Base-by-base conservation (phyloP, 2,329 filamentous ascomycete species). In the Ceratocystis harringtonii region DNA sequence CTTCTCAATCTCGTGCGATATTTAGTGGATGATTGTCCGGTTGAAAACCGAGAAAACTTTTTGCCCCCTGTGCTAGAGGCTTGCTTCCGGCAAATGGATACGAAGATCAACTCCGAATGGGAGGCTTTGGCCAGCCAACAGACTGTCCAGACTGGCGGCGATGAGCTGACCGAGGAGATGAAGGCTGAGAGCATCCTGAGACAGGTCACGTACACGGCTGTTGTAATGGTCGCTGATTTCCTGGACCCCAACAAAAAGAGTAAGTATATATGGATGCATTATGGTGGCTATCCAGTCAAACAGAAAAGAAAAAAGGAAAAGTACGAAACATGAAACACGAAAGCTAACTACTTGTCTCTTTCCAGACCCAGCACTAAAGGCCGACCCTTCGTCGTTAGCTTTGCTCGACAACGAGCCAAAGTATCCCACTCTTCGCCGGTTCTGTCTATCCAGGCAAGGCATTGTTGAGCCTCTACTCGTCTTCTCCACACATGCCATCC, bases 121-220 rank as follows among this genome's bases (percentile, higher is more conserved):
- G 84, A 87, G 68, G 84, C 84, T 69, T 84, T 96, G 66, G 83
- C 86, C 72, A 77, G 81, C 68, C 78, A 84, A 68, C 81, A 88
- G 70, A 78, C 77, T 22, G 77, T 84, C 12, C 81, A 82, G 52
- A 81, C 86, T 1, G 86, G 86, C 2, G 86, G 86, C 22, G 90
- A 92, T 65, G 89, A 89, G 67, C 77, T 99, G 64, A 89, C 89
- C 1, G 91, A 96, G 70, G 94, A 99, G 76, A 99, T 99, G 94
- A 96, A 96, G 75, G 87, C 90, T 5, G 94, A 99, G 74, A 97
- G 92, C 72, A 95, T 99, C 36, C 78, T 99, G 58, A 85, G 94
- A 22, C 91, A 96, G 73, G 81, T 97, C 62, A 96, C 92, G 0
- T 94, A 95, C 74, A 90, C 90, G 2, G 90, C 92, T 1, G 90